A percentile compares a stretch with the other conserved stretches of the same genome.
Evolutionary conservation across 2,329 filamentous ascomycete species (phyloP).

Genomic region (Diaporthe vaccinii): DNA sequence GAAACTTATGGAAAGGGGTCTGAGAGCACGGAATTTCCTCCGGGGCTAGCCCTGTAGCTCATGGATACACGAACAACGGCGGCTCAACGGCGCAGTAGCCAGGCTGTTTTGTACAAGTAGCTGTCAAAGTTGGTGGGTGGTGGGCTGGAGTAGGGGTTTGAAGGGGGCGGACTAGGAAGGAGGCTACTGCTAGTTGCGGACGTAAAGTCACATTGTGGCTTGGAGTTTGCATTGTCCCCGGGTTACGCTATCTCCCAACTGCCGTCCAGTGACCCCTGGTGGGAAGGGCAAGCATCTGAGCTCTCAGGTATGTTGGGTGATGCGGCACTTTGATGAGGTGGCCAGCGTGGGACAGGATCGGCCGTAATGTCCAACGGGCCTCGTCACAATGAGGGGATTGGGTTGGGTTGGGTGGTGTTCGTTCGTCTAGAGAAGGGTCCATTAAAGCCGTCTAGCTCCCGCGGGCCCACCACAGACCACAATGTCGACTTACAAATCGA

Average conservation of each 20-base stretch:
- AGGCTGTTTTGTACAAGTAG: not conserved
- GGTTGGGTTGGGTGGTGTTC: too few relatives aligned
- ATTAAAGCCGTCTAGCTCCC: not conserved
- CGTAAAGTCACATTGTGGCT: constrained; percentile 37
- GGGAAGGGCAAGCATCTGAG: constrained; percentile 7
- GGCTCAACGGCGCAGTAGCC: constrained; percentile 27
- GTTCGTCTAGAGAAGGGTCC: not conserved
- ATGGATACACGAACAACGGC: constrained; percentile 32
- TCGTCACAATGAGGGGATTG: not conserved
- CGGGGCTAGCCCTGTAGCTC: constrained; percentile 25
- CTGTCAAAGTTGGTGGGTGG: constrained; percentile 15
- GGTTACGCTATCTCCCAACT: constrained; percentile 34
- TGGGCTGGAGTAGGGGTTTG: constrained; percentile 11
- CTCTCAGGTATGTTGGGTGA: not conserved
- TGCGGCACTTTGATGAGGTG: constrained; percentile 29
- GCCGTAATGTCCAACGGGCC: constrained; percentile 24
- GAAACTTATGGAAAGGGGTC: not conserved
- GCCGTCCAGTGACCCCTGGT: constrained; percentile 22
- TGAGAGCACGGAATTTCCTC: constrained; percentile 17
- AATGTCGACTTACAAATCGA: constrained; percentile 4
- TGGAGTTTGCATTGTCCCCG: constrained; percentile 30
- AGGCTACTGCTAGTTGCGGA: constrained; percentile 35
- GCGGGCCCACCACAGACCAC: not conserved
- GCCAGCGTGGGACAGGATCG: constrained; percentile 31
- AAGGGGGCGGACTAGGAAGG: not conserved